Evolutionary conservation across 345 rosid species (phyloP), one percentile per base, ranked within the genome.

Genomic region (Populus ilicifolia): DNA sequence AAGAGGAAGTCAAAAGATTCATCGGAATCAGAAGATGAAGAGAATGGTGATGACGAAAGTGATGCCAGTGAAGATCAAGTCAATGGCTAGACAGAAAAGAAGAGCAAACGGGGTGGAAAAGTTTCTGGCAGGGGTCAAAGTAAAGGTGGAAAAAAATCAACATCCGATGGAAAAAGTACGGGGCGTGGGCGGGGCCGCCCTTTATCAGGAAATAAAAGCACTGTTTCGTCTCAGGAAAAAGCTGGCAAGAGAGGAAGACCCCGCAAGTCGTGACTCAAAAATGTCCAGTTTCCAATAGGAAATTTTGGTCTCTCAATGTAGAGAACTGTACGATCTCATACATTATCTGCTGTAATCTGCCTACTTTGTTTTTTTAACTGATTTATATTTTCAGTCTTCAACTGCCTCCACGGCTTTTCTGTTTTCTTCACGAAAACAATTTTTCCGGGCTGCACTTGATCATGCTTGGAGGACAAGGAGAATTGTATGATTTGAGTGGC

Each of bases 191-290:
- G 89, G 11, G 89, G 89, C 56, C 83, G 81, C 35, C 44, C 81
- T 3, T 23, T 86, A n/a, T 38, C 84, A 2, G 79, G 89, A 8
- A 81, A 75, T 68, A 88, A 85, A 69, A 80, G 79, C 39, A 59
- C 83, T 11, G 78, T 38, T 67, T 27, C 93, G 77, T 61, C 88
- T 7, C 81, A 69, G 68, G 89, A 25, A 5, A 90, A 86, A 82
- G 41, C 85, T 4, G 91, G 94, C 20, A 91, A 80, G 84, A 87
- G 94, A 83, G 97, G 98, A 74, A 86, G 98, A 77, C 94, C 95
- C 12, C 89, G 94, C 2, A 91, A 88, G 89, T 74, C 89, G 4
- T 93, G 64, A 80, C 70, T 59, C 27, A 11, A 25, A 3, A 43
- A 54, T 3, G 23, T 66, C 14, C 20, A 35, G 2, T 9, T 2